A percentile compares a stretch with the other conserved stretches of the same genome.
phyloP scores from a whole-genome alignment of 2,329 filamentous ascomycete species.

The Chrysoporthe austroafricana region DNA sequence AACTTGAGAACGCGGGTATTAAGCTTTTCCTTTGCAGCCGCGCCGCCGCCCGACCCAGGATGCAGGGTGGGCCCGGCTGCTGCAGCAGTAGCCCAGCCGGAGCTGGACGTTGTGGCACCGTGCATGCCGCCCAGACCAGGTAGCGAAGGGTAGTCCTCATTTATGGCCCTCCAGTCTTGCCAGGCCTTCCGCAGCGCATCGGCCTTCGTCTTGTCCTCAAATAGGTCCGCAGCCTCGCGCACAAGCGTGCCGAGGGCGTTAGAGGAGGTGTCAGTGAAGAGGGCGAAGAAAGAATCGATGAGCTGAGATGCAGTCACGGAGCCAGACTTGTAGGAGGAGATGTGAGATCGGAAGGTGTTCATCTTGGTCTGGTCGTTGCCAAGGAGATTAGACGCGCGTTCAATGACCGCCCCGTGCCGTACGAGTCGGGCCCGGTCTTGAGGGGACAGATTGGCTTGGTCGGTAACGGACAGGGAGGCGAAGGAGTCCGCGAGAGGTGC shows the following conservation, averaged over 20 bases:
- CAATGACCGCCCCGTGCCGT: conserved; percentile 82
- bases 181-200: conserved; percentile 79
- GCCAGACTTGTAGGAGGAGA: conserved; percentile 77
- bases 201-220: conserved; percentile 78
- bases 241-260: conserved; percentile 85
- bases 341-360: conserved; percentile 73
- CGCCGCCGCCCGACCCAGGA: conserved; percentile 39
- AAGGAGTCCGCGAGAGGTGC: conserved; percentile 45
- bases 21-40: conserved; percentile 50
- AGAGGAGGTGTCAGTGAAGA: conserved; percentile 79
- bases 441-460: conserved; percentile 61
- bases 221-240: conserved; percentile 89
- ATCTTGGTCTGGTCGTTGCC: conserved; percentile 78
- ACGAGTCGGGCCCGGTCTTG: conserved; percentile 81
- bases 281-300: conserved; percentile 83
- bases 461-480: conserved; percentile 55
- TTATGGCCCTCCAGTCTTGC: conserved; percentile 95
- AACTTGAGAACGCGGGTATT: conserved; percentile 61
- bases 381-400: conserved; percentile 81
- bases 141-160: conserved; percentile 91
- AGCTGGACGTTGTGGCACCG: conserved; percentile 59
- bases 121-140: conserved; percentile 74
- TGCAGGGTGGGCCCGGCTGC: conserved; percentile 64
- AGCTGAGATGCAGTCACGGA: conserved; percentile 74
- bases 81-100: conserved; percentile 64